Conservation (phyloP, 2,329 filamentous ascomycete genomes). For the Metarhizium robertsii region DNA sequence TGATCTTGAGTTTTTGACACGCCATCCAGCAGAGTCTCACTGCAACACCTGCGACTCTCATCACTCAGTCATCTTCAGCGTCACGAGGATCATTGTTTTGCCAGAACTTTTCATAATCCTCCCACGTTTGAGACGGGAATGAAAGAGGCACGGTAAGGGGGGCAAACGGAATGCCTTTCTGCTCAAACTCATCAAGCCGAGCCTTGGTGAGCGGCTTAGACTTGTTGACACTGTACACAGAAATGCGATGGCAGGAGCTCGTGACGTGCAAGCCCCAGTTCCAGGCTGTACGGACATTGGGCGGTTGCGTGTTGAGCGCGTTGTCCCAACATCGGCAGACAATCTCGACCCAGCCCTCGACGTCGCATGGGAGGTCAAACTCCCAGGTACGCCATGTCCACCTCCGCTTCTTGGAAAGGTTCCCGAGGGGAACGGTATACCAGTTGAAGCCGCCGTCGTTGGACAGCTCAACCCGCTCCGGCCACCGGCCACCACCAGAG, state of each 20-base stretch:
- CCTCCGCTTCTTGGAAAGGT: conserved; percentile 51
- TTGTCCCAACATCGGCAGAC: conserved; percentile 54
- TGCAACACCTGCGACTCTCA: no score
- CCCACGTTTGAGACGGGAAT: conserved; percentile 38
- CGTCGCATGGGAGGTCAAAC: conserved; percentile 51
- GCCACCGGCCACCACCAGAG: conserved; percentile 48
- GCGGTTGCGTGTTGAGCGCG: conserved; percentile 49
- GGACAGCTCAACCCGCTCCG: conserved; percentile 54
- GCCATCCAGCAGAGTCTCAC: no score
- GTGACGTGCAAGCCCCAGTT: conserved; percentile 62
- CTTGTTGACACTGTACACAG: conserved; percentile 53
- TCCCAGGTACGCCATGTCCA: conserved; percentile 59
- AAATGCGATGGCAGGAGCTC: conserved; percentile 49
- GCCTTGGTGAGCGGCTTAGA: conserved; percentile 35
- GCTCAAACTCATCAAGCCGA: conserved; percentile 42
- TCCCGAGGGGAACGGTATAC: conserved; percentile 52
- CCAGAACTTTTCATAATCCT: conserved; percentile 34
- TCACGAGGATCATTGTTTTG: not conserved
- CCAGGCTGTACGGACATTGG: conserved; percentile 44
- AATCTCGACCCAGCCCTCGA: conserved; percentile 52
- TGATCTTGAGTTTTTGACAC: no score
- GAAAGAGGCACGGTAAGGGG: conserved; percentile 45
- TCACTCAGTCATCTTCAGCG: not conserved
- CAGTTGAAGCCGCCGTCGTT: conserved; percentile 54
- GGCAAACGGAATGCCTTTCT: conserved; percentile 33